These are phyloP conservation scores for Ceratocystis albifundus DNA, from an alignment of 2,329 filamentous ascomycete species.

Conservation along the genomic window DNA sequence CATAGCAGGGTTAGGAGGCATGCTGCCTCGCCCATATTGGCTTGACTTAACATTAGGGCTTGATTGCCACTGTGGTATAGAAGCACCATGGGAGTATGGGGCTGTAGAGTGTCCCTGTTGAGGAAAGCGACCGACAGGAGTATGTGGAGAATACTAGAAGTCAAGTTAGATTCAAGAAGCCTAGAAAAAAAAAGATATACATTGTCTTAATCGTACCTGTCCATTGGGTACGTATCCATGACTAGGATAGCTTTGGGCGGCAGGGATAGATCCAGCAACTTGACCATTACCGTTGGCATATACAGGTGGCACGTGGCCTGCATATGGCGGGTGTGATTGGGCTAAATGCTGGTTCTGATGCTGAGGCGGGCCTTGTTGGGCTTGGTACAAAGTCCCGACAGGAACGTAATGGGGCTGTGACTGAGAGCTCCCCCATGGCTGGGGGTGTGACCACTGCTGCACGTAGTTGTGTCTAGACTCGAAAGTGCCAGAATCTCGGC, in stretches of 20 bases:
- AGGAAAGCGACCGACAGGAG: constrained; percentile 4
- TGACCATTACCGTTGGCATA: not conserved
- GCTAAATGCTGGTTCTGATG: constrained; percentile 23
- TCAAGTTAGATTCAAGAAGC: not conserved
- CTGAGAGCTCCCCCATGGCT: constrained; percentile 43
- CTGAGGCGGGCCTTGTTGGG: not conserved
- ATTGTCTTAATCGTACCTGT: constrained; percentile 32
- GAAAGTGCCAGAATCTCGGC: constrained; percentile 53
- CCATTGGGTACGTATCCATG: constrained; percentile 7
- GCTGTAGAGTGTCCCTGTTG: constrained; percentile 4
- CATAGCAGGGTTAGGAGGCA: constrained; percentile 12
- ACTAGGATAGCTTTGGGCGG: constrained; percentile 35
- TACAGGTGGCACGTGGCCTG: not conserved
- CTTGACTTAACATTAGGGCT: constrained; percentile 28
- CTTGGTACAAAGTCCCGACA: constrained; percentile 17
- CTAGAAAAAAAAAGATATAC: not conserved
- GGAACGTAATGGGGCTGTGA: constrained; percentile 40
- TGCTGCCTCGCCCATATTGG: constrained; percentile 28
- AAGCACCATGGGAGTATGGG: constrained; percentile 13
- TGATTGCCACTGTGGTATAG: constrained; percentile 33
- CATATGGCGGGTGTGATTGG: not conserved
- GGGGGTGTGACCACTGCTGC: constrained; percentile 50
- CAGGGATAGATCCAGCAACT: constrained; percentile 25
- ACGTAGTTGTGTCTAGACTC: constrained; percentile 58
- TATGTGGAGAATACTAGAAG: constrained; percentile 3